Conservation (phyloP, 1,284 basidiomycete species). For the Irpex sp. region DNA sequence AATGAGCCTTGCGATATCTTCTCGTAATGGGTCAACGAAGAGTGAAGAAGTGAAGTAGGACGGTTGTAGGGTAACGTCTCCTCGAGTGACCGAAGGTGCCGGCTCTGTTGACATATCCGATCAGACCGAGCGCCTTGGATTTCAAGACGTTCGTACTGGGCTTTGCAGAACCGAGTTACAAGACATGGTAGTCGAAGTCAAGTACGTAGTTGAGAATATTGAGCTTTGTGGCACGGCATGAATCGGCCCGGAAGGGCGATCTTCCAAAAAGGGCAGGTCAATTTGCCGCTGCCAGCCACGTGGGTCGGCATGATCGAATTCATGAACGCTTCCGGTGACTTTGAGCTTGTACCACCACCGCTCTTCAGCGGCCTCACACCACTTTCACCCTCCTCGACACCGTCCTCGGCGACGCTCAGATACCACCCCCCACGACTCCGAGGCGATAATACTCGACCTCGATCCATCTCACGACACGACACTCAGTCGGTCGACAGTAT, state of each 20-base stretch:
- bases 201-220: neutral
- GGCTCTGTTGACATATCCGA: constrained; percentile 36
- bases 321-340: neutral
- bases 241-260: neutral
- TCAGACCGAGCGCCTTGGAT: neutral
- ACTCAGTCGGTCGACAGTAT: no score
- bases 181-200: neutral
- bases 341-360: neutral
- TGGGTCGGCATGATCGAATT: neutral
- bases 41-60: constrained; percentile 72
- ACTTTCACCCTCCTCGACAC: neutral
- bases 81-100: constrained; percentile 42
- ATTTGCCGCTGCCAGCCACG: neutral
- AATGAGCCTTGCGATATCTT: constrained; percentile 55
- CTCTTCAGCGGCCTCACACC: neutral
- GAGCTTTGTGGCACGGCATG: neutral
- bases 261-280: neutral
- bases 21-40: constrained; percentile 61
- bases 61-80: constrained; percentile 64
- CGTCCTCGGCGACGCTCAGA: neutral
- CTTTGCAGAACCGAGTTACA: neutral
- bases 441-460: no score
- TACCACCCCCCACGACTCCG: no score
- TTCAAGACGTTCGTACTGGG: neutral
- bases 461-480: no score